These are phyloP conservation scores for Ophiostoma ulmi DNA, from an alignment of 2,329 filamentous ascomycete species.

Conservation along the genomic window DNA sequence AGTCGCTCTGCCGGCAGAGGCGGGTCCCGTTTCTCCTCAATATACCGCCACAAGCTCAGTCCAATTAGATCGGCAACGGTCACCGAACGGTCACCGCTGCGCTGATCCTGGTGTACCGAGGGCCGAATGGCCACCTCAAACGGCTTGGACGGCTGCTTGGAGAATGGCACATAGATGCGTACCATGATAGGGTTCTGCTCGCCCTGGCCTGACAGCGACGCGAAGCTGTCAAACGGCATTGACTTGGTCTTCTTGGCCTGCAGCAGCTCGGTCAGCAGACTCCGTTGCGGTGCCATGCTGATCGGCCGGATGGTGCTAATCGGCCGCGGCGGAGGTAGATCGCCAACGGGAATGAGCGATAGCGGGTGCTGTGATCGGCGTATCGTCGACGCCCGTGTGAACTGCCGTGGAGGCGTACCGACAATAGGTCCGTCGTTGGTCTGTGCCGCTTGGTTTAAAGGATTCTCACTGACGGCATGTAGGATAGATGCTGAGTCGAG, in stretches of 20 bases:
- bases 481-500: slow-evolving; percentile 68
- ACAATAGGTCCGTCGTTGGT: slow-evolving; percentile 48
- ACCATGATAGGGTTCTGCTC: slow-evolving; percentile 71
- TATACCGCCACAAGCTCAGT: slow-evolving; percentile 70
- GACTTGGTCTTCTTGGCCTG: slow-evolving; percentile 66
- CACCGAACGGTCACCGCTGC: slow-evolving; percentile 53
- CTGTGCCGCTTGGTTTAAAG: slow-evolving; percentile 42
- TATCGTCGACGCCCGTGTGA: slow-evolving; percentile 58
- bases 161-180: slow-evolving; percentile 72
- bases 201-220: slow-evolving; percentile 69
- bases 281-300: slow-evolving; percentile 65
- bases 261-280: slow-evolving; percentile 65
- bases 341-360: slow-evolving; percentile 55
- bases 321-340: slow-evolving; percentile 66
- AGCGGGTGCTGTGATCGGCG: slow-evolving; percentile 55
- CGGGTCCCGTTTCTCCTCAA: slow-evolving; percentile 69
- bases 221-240: slow-evolving; percentile 72
- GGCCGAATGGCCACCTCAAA: slow-evolving; percentile 68
- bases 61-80: slow-evolving; percentile 79
- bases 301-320: slow-evolving; percentile 58
- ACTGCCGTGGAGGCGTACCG: slow-evolving; percentile 58
- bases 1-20: slow-evolving; percentile 58
- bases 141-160: slow-evolving; percentile 57
- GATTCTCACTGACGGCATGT: slow-evolving; percentile 52
- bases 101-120: slow-evolving; percentile 62